These are phyloP conservation scores for Naganishia sp. DNA, from an alignment of 1,284 basidiomycete species.

Conservation along the genomic window DNA sequence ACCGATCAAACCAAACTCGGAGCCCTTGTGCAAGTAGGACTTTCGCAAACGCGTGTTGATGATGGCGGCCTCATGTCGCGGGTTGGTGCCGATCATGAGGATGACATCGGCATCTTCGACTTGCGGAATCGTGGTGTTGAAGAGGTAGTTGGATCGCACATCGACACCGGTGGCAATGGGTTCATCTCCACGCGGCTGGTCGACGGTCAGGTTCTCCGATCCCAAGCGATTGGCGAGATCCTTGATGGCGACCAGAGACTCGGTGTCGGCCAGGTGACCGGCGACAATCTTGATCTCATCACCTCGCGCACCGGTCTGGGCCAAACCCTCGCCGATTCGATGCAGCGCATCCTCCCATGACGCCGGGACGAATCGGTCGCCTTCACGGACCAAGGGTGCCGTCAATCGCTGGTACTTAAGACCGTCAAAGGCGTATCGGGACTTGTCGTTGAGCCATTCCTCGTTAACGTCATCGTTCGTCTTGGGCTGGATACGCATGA, in stretches of 20 bases:
- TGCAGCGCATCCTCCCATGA: constrained; percentile 90
- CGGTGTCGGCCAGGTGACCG: constrained; percentile 90
- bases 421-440: constrained; percentile 93
- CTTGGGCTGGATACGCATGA: constrained; percentile 95
- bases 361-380: constrained; percentile 86
- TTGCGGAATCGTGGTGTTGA: constrained; percentile 92
- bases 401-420: constrained; percentile 94
- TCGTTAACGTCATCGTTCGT: constrained; percentile 99
- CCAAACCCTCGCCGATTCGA: constrained; percentile 76
- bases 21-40: constrained; percentile 80
- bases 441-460: constrained; percentile 99
- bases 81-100: constrained; percentile 94
- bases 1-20: constrained; percentile 88
- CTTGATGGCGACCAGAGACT: constrained; percentile 89
- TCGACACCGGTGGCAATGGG: constrained; percentile 80
- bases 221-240: constrained; percentile 91
- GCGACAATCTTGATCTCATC: constrained; percentile 96
- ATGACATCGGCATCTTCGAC: constrained; percentile 91
- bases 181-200: constrained; percentile 68
- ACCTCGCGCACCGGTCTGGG: constrained; percentile 77
- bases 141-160: constrained; percentile 92
- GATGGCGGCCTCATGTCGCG: constrained; percentile 95
- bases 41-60: constrained; percentile 96
- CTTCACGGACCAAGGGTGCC: constrained; percentile 84
- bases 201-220: constrained; percentile 89